These are phyloP conservation scores for Claviceps paspali DNA, from an alignment of 2,329 filamentous ascomycete genomes.

Conservation along the genomic window DNA sequence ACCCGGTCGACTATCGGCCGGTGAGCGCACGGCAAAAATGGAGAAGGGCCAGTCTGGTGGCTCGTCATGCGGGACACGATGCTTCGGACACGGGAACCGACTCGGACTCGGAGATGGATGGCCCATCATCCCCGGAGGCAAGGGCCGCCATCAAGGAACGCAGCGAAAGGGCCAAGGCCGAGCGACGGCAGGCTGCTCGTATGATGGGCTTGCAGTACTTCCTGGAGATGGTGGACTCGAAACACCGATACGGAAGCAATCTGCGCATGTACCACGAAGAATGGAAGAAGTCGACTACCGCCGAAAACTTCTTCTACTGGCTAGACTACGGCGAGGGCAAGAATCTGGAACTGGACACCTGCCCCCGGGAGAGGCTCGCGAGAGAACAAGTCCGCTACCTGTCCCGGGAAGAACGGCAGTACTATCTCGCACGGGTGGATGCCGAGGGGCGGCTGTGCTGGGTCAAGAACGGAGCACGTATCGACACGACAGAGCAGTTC, in stretches of 20 bases:
- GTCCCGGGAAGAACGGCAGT: slow-evolving; percentile 62
- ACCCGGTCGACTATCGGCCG: slow-evolving; percentile 9
- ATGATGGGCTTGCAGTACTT: slow-evolving; percentile 82
- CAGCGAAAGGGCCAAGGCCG: slow-evolving; percentile 34
- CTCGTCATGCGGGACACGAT: slow-evolving; percentile 56
- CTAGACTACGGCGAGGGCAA: slow-evolving; percentile 68
- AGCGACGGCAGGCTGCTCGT: slow-evolving; percentile 51
- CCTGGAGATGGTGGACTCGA: slow-evolving; percentile 67
- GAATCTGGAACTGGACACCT: slow-evolving; percentile 51
- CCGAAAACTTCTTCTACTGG: slow-evolving; percentile 92
- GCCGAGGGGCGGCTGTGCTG: slow-evolving; percentile 62
- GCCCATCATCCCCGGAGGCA: slow-evolving; percentile 18
- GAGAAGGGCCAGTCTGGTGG: slow-evolving; percentile 58
- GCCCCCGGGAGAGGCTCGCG: slow-evolving; percentile 60
- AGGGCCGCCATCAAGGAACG: slow-evolving; percentile 23
- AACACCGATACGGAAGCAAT: slow-evolving; percentile 79
- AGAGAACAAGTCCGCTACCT: slow-evolving; percentile 72
- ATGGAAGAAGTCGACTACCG: slow-evolving; percentile 64
- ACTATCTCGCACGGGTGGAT: slow-evolving; percentile 70
- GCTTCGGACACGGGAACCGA: slow-evolving; percentile 35
- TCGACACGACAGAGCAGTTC: slow-evolving; percentile 61
- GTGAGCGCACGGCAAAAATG: slow-evolving; percentile 50
- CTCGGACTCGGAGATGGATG: slow-evolving; percentile 30
- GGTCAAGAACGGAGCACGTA: slow-evolving; percentile 65
- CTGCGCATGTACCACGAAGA: slow-evolving; percentile 66